These are phyloP conservation scores for Rhizopus sp. DNA, from an alignment of 371 early-diverging fungal species.

Conservation along the genomic window DNA sequence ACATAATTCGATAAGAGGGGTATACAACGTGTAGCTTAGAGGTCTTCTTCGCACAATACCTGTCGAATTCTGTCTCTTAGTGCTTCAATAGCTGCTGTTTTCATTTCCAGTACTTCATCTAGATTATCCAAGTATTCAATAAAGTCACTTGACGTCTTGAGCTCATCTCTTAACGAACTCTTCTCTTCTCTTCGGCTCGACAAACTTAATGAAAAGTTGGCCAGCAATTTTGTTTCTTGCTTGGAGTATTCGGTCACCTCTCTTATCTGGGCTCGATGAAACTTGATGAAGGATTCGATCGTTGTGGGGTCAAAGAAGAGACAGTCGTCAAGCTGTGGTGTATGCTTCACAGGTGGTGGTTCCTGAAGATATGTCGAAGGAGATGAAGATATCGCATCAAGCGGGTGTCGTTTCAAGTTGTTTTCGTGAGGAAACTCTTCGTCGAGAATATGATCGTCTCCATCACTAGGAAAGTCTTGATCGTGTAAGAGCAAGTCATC, in stretches of 20 bases:
- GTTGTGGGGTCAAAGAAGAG: constrained; percentile 33
- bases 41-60: constrained; percentile 32
- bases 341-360: constrained; percentile 8
- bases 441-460: constrained; percentile 54
- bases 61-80: constrained; percentile 48
- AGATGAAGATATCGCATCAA: constrained; percentile 5
- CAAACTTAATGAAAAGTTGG: constrained; percentile 64
- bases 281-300: constrained; percentile 75
- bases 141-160: constrained; percentile 35
- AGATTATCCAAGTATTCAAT: constrained; percentile 57
- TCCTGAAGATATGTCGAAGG: constrained; percentile 2
- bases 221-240: constrained; percentile 80
- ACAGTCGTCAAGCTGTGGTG: constrained; percentile 18
- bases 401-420: constrained; percentile 13
- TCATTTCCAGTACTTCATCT: constrained; percentile 62
- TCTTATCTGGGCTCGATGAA: constrained; percentile 80
- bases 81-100: constrained; percentile 53
- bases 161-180: constrained; percentile 12
- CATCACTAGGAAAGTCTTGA: constrained; percentile 52
- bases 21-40: constrained; percentile 6
- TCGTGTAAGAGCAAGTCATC: constrained; percentile 40
- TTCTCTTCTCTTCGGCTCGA: constrained; percentile 12
- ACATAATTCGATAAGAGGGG: too few species aligned
- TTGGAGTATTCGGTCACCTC: constrained; percentile 79
- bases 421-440: constrained; percentile 52